Conservation (phyloP, 1,284 basidiomycete species). For the Ustilago sp. region DNA sequence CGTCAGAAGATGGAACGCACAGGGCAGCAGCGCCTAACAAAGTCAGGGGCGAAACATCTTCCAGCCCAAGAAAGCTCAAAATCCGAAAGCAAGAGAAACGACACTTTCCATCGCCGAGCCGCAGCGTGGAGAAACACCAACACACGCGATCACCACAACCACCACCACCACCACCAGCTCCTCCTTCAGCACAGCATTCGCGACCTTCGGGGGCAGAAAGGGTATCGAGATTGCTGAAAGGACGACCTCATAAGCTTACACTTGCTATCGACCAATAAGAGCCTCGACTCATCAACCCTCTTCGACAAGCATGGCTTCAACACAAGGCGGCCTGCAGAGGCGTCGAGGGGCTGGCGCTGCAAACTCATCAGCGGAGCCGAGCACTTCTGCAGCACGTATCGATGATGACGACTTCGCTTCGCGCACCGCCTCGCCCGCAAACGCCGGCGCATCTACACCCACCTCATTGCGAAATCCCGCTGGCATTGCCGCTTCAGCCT, state of each 20-base stretch:
- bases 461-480: slow-evolving; percentile 26
- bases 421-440: slow-evolving; percentile 35
- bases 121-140: slow-evolving; percentile 5
- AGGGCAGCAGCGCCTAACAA: slow-evolving; percentile 15
- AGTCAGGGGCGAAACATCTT: slow-evolving; percentile 18
- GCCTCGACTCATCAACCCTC: neutral
- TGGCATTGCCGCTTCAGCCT: slow-evolving; percentile 20
- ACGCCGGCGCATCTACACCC: slow-evolving; percentile 27
- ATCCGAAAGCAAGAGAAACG: neutral
- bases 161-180: neutral
- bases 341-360: slow-evolving; percentile 38
- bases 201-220: too few relatives aligned
- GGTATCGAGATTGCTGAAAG: too few relatives aligned
- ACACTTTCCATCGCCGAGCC: slow-evolving; percentile 11
- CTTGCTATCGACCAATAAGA: too few relatives aligned
- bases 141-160: neutral
- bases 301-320: slow-evolving; percentile 28
- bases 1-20: slow-evolving; percentile 4
- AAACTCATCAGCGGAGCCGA: slow-evolving; percentile 29
- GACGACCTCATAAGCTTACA: too few relatives aligned
- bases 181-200: neutral
- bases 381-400: slow-evolving; percentile 33
- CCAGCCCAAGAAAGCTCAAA: slow-evolving; percentile 13
- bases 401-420: slow-evolving; percentile 44
- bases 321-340: slow-evolving; percentile 43